Conservation (phyloP, 192 early-diverging fungal species). For the Podila epigama region DNA sequence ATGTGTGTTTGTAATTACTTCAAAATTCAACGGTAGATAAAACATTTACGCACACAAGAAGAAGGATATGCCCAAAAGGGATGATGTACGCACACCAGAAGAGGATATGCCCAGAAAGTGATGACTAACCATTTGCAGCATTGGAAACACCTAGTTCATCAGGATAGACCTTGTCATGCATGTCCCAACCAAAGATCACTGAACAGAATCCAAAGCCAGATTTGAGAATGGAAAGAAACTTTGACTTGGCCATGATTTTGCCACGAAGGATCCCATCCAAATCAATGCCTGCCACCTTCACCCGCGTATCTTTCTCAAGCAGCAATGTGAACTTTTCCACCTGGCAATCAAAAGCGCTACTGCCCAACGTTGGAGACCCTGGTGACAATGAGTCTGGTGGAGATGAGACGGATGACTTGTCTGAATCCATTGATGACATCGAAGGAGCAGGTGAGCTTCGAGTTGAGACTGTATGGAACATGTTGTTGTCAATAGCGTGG, state of each 20-base stretch:
- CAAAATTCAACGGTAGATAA: too few relatives aligned
- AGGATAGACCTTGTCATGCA: constrained; percentile 72
- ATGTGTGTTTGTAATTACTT: too few relatives aligned
- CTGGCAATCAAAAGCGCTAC: background rate
- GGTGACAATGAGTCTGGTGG: background rate
- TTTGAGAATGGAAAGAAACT: constrained; percentile 70
- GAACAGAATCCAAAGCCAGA: constrained; percentile 82
- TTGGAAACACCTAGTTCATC: constrained; percentile 47
- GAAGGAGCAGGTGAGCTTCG: background rate
- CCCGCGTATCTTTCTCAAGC: constrained; percentile 51
- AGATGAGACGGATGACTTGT: background rate
- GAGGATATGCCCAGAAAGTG: too few relatives aligned
- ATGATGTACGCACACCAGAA: too few relatives aligned
- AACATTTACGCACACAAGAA: too few relatives aligned
- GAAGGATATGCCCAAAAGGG: too few relatives aligned
- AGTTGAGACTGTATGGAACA: background rate
- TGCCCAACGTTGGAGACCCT: background rate
- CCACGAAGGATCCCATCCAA: constrained; percentile 80
- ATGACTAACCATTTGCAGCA: constrained; percentile 51
- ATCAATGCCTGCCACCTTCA: constrained; percentile 71
- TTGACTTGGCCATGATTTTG: constrained; percentile 70
- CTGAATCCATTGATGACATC: background rate
- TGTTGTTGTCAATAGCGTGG: background rate
- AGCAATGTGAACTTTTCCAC: constrained; percentile 32
- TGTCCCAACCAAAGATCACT: constrained; percentile 84